Conservation (phyloP, 306 rosid genomes). For the Psophocarpus tetragonolobus region DNA sequence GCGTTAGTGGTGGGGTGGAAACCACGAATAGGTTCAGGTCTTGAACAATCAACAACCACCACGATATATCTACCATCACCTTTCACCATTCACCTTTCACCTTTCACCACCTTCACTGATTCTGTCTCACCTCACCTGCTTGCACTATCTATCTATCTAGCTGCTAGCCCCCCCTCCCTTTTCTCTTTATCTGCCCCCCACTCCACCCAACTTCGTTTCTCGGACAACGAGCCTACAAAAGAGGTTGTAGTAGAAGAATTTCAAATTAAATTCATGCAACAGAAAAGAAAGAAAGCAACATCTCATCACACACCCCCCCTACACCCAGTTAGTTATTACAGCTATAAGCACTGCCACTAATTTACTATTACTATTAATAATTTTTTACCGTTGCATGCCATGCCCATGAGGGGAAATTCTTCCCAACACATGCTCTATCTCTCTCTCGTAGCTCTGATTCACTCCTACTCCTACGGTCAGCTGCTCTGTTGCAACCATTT, state of each 20-base stretch:
- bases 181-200: conserved; percentile 20
- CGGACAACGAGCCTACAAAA: conserved; percentile 40
- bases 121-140: conserved; percentile 39
- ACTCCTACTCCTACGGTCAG: conserved; percentile 16
- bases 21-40: conserved; percentile 22
- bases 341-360: conserved; percentile 19
- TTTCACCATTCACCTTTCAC: conserved; percentile 22
- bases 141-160: conserved; percentile 22
- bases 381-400: conserved; percentile 20
- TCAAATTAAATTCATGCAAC: conserved; percentile 6
- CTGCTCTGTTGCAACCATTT: conserved; percentile 32
- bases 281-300: conserved; percentile 11
- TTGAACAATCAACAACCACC: conserved; percentile 32
- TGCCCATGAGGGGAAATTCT: conserved; percentile 6
- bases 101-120: conserved; percentile 30
- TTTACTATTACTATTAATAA: neutral
- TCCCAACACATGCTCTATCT: neutral
- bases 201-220: conserved; percentile 37
- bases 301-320: neutral
- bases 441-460: neutral
- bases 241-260: neutral
- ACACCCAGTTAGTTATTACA: conserved; percentile 15
- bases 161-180: conserved; percentile 1
- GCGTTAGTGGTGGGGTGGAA: conserved; percentile 43
- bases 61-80: conserved; percentile 30